Conservation (phyloP, 345 rosid genomes). For the Rhodomyrtus tomentosa region DNA sequence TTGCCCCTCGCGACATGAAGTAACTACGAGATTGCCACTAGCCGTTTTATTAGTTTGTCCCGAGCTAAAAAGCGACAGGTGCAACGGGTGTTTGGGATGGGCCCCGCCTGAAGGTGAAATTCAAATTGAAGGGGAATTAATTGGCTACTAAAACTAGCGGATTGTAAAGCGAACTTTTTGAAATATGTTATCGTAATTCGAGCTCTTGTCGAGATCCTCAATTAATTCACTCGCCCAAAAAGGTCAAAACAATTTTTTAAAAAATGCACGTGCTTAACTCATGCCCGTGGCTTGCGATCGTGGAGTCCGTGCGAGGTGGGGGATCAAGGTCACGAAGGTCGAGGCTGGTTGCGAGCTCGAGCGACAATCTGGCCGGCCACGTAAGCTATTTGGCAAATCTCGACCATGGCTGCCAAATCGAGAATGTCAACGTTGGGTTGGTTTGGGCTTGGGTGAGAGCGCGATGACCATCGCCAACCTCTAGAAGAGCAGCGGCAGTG, state of each 20-base stretch:
- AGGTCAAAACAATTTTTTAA: not conserved
- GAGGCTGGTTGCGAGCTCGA: fast-evolving
- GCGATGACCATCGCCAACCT: not conserved
- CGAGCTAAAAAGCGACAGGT: not conserved
- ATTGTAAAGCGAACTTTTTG: too few relatives aligned
- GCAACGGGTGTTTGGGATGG: not conserved
- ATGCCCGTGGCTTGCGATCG: not conserved
- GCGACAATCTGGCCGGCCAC: fast-evolving
- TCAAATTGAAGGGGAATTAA: too few relatives aligned
- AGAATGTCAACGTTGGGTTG: not conserved
- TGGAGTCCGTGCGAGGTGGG: not conserved
- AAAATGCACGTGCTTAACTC: not conserved
- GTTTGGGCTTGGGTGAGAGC: not conserved
- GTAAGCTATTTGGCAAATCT: not conserved
- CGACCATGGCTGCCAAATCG: not conserved
- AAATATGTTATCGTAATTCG: not conserved
- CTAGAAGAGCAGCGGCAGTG: not conserved
- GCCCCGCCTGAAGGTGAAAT: too few relatives aligned
- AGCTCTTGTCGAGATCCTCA: too few relatives aligned
- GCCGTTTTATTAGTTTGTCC: not conserved
- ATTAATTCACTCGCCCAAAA: not conserved
- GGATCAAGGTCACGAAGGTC: not conserved
- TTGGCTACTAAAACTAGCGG: too few relatives aligned
- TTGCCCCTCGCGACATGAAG: too few relatives aligned
- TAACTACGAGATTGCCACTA: not conserved